Percentiles rank a stretch among this genome's conserved stretches.
Conservation (phyloP, 177 flowering plant species). For the Tripterygium wilfordii region DNA sequence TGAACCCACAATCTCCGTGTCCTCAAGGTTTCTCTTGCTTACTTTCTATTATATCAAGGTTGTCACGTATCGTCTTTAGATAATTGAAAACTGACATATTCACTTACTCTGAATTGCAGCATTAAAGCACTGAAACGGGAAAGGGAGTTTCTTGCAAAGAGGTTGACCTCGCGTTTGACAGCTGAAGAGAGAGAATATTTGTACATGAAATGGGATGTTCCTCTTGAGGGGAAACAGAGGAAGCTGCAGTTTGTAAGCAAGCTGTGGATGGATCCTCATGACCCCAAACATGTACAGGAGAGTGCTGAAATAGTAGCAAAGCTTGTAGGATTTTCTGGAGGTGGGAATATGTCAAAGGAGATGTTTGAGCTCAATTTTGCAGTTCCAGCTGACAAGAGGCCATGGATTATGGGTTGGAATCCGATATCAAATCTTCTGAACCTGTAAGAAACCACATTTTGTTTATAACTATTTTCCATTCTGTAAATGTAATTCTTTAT, state of each 20-base stretch:
- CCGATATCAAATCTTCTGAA: slow-evolving; percentile 77
- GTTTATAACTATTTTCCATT: slow-evolving; percentile 2
- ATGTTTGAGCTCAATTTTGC: slow-evolving; percentile 97
- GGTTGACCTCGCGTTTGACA: slow-evolving; percentile 62
- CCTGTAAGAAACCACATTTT: slow-evolving; percentile 34
- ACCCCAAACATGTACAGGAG: slow-evolving; percentile 66
- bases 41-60: background rate
- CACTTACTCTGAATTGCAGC: slow-evolving; percentile 28
- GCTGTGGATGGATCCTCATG: slow-evolving; percentile 88
- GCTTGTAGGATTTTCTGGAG: slow-evolving; percentile 83
- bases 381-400: slow-evolving; percentile 67
- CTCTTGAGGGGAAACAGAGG: slow-evolving; percentile 93
- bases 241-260: slow-evolving; percentile 77
- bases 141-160: slow-evolving; percentile 89
- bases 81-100: background rate
- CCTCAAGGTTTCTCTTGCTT: slow-evolving; percentile 61
- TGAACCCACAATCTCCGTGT: slow-evolving; percentile 62
- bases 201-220: slow-evolving; percentile 85
- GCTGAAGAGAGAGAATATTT: slow-evolving; percentile 70
- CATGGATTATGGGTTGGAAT: slow-evolving; percentile 88
- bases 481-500: slow-evolving; percentile 14
- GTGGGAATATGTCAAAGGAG: slow-evolving; percentile 83
- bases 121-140: slow-evolving; percentile 74
- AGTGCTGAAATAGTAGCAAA: slow-evolving; percentile 92
- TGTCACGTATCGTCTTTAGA: background rate